Conservation (phyloP, 805 yeast genomes). For the Pichia cephalocereana region DNA sequence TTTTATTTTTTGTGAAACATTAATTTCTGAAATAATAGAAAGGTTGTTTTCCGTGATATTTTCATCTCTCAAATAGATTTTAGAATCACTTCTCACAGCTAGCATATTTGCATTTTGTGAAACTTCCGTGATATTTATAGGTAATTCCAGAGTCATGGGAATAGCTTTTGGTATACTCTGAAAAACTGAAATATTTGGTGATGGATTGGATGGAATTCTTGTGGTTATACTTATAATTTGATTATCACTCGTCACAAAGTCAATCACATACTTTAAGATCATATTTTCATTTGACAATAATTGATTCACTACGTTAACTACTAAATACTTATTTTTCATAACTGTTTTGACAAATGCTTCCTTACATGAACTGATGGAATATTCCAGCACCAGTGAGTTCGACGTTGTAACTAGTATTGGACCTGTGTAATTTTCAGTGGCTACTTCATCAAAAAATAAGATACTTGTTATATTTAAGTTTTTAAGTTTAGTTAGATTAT, state of each 20-base stretch:
- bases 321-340: slow-evolving; percentile 26
- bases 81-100: neutral
- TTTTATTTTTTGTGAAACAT: slow-evolving; percentile 13
- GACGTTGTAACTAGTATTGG: slow-evolving; percentile 40
- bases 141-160: slow-evolving; percentile 7
- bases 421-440: slow-evolving; percentile 29
- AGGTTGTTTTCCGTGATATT: neutral
- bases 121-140: neutral
- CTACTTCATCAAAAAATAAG: slow-evolving; percentile 26
- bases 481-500: slow-evolving; percentile 37
- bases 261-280: slow-evolving; percentile 3
- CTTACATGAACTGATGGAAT: slow-evolving; percentile 34
- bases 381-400: slow-evolving; percentile 41
- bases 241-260: slow-evolving; percentile 10
- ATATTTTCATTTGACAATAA: slow-evolving; percentile 1
- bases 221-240: slow-evolving; percentile 11
- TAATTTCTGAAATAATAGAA: neutral
- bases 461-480: slow-evolving; percentile 35
- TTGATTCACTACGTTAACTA: slow-evolving; percentile 2
- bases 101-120: neutral
- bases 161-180: slow-evolving; percentile 14
- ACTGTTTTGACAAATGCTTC: slow-evolving; percentile 33
- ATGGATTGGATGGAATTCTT: slow-evolving; percentile 5
- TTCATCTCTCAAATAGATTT: neutral
- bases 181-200: slow-evolving; percentile 7